Conservation (phyloP, 148 eudicot genomes). For the Rhododendron kiyosumense region DNA sequence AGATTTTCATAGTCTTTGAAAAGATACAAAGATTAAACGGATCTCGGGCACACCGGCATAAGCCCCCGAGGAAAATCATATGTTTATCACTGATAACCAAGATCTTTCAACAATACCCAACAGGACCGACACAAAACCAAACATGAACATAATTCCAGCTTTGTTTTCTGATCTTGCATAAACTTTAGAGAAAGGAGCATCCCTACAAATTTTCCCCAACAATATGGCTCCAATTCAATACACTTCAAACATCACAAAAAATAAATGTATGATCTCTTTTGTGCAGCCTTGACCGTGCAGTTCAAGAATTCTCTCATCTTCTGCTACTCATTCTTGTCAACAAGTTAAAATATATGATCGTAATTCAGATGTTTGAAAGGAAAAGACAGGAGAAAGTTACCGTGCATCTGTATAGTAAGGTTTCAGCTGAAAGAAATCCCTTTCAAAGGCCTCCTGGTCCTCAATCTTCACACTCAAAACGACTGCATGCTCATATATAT, state of each 20-base stretch:
- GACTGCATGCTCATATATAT: slow-evolving; percentile 92
- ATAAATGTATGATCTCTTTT: not conserved
- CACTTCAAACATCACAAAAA: not conserved
- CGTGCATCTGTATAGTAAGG: slow-evolving; percentile 91
- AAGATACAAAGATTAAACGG: too few species aligned
- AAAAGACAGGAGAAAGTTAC: slow-evolving; percentile 43
- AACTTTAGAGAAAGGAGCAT: not conserved
- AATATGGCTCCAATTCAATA: not conserved
- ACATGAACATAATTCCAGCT: not conserved
- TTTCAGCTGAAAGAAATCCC: slow-evolving; percentile 88
- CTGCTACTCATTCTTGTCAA: not conserved
- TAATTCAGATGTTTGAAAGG: not conserved
- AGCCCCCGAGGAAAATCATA: too few species aligned
- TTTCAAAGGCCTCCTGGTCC: slow-evolving; percentile 93
- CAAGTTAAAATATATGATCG: not conserved
- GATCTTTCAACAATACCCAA: not conserved
- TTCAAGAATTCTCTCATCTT: not conserved
- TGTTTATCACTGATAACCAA: not conserved
- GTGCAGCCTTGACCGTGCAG: not conserved
- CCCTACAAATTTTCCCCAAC: not conserved
- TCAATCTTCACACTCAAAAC: slow-evolving; percentile 87
- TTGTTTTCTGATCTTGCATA: not conserved
- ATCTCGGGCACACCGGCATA: too few species aligned
- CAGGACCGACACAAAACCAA: not conserved
- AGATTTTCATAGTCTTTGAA: too few species aligned